phyloP scores from a whole-genome alignment of 2,329 filamentous ascomycete genomes.

The Fusarium subtropicale region DNA sequence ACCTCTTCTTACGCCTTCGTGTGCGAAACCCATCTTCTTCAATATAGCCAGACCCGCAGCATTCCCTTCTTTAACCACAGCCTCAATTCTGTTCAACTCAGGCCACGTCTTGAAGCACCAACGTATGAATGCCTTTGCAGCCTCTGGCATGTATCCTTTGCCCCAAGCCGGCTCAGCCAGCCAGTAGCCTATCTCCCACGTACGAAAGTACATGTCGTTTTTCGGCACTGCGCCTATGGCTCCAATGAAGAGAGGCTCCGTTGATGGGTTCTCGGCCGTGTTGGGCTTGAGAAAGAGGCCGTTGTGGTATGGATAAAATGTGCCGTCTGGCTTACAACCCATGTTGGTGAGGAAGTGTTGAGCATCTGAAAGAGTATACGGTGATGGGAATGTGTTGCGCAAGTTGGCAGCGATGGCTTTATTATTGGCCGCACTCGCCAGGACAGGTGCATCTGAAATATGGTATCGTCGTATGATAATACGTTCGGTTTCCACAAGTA shows the following conservation, averaged over 20 bases:
- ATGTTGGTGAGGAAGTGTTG: conserved; percentile 51
- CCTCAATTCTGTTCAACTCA: conserved; percentile 57
- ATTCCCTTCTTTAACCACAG: conserved; percentile 54
- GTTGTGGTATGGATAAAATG: conserved; percentile 48
- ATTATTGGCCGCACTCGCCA: conserved; percentile 55
- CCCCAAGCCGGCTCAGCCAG: conserved; percentile 58
- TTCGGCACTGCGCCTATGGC: conserved; percentile 54
- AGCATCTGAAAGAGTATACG: conserved; percentile 58
- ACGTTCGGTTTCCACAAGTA: conserved; percentile 50
- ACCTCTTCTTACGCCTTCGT: conserved; percentile 58
- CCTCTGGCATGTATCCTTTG: conserved; percentile 57
- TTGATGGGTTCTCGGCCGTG: conserved; percentile 44
- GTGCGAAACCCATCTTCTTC: conserved; percentile 55
- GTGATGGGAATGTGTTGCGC: conserved; percentile 59
- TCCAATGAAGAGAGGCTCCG: conserved; percentile 52
- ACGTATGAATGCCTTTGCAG: conserved; percentile 51
- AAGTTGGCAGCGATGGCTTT: conserved; percentile 54
- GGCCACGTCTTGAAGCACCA: conserved; percentile 60
- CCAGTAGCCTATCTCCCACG: conserved; percentile 64
- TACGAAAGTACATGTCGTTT: conserved; percentile 56
- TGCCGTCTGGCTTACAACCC: conserved; percentile 29
- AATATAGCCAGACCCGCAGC: conserved; percentile 58
- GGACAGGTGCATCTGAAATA: conserved; percentile 53
- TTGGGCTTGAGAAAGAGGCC: conserved; percentile 53
- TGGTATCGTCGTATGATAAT: conserved; percentile 57